Conservation (phyloP, 805 yeast species). For the Yamadazyma endophytica region DNA sequence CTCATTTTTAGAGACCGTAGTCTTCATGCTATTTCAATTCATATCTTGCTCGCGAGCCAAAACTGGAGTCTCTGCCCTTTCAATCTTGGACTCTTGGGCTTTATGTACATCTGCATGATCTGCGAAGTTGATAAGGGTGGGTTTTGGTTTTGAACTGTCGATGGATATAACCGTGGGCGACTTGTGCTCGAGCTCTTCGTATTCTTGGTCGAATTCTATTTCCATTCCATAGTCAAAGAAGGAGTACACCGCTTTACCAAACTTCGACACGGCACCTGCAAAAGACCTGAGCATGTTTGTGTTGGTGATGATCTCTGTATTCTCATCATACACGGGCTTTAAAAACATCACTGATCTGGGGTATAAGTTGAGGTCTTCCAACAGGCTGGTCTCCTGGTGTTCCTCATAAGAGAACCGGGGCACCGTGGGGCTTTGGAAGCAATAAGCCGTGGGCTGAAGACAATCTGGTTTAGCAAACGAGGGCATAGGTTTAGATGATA, state of each 20-base stretch:
- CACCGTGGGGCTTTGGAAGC: slow-evolving; percentile 31
- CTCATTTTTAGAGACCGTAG: too few relatives aligned
- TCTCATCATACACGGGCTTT: slow-evolving; percentile 49
- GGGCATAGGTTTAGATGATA: slow-evolving; percentile 45
- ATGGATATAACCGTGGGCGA: slow-evolving; percentile 11
- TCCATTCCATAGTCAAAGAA: slow-evolving; percentile 41
- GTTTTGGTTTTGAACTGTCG: slow-evolving; percentile 1
- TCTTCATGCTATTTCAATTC: too few relatives aligned
- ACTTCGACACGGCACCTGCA: slow-evolving; percentile 8
- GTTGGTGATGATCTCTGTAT: slow-evolving; percentile 8
- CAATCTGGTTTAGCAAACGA: slow-evolving; percentile 49
- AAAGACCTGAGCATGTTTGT: slow-evolving; percentile 6
- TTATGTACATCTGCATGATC: slow-evolving; percentile 1
- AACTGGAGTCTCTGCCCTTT: too few relatives aligned
- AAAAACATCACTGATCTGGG: slow-evolving; percentile 75
- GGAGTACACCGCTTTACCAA: slow-evolving; percentile 31
- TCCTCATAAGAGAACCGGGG: slow-evolving; percentile 47
- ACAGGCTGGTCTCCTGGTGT: slow-evolving; percentile 51
- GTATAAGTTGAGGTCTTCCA: slow-evolving; percentile 53
- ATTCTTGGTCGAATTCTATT: slow-evolving; percentile 1
- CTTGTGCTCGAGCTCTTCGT: slow-evolving; percentile 1
- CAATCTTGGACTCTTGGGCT: too few relatives aligned
- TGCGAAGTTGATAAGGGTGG: slow-evolving; percentile 10
- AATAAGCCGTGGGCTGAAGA: slow-evolving; percentile 52
- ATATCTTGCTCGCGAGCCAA: too few relatives aligned